Evolutionary conservation across 2,329 filamentous ascomycete genomes (phyloP), one percentile per base, ranked within the genome.

Genomic region (Sporothrix pallida): DNA sequence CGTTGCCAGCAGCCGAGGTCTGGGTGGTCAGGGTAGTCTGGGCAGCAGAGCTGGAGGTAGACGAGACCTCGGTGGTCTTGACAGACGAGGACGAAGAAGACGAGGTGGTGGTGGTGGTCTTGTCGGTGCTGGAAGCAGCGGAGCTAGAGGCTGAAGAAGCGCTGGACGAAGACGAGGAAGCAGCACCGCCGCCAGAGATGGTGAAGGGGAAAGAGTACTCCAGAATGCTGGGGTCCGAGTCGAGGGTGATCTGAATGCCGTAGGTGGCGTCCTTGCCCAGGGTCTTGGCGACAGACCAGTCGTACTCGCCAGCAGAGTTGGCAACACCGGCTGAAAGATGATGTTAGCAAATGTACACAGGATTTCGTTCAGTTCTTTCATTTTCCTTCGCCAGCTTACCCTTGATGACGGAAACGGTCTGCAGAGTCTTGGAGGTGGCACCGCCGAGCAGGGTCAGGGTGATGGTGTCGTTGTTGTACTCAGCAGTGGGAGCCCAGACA

Each of bases 201-300:
- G 83, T 78, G 84, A 91, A 91, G 77, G 88, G 88, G 83, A 86
- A 86, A 73, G 87, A 89, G 85, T 87, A 91, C 85, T 91, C 88
- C 85, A 88, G 89, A 79, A 85, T 81, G 12, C 69, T 76, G 26
- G 82, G 72, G 82, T 89, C 79, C 76, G 80, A 81, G 77, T 87
- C 84, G 50, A 86, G 83, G 75, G 80, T 80, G 81, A 91, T 83
- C 82, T 84, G 83, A 79, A 91, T 83, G 76, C 89, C 89, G 81
- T 91, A 91, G 78, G 85, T 84, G 71, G 82, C 82, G 56, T 83
- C 79, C 73, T 78, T n/a, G 58, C 85, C 86, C 42, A 87, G 83
- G 42, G 79, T 75, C 74, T 82, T 78, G 79, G 82, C 83, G 70
- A 90, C 83, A 31, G 78, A 75, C 89, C 89, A 91, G 74, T 75